Conservation (phyloP, 345 rosid genomes). For the Populus nigra region DNA sequence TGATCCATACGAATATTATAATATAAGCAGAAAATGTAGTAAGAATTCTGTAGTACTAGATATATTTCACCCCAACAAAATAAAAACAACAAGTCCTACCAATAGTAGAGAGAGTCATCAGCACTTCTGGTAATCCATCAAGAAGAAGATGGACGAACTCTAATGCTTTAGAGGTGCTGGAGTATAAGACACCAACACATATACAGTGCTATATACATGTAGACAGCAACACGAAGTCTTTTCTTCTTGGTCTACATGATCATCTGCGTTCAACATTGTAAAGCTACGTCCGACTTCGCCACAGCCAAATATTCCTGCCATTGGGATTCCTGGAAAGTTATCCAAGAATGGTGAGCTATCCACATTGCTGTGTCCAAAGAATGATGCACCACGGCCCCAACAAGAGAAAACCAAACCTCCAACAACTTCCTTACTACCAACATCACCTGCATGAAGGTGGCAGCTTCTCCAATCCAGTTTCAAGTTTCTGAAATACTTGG, state of each 20-base stretch:
- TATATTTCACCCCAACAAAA: too few species aligned
- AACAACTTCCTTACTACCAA: constrained; percentile 36
- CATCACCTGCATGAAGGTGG: neutral
- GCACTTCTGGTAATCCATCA: too few species aligned
- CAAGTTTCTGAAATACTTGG: constrained; percentile 37
- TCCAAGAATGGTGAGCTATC: constrained; percentile 61
- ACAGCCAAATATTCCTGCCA: constrained; percentile 56
- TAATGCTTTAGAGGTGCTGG: constrained; percentile 15
- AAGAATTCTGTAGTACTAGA: too few species aligned
- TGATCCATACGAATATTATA: too few species aligned
- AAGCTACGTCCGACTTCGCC: constrained; percentile 67
- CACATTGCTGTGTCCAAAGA: constrained; percentile 40
- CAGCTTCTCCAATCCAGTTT: constrained; percentile 32
- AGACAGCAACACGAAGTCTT: constrained; percentile 22
- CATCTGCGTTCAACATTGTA: constrained; percentile 14
- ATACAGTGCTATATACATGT: constrained; percentile 65
- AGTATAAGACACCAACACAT: constrained; percentile 48
- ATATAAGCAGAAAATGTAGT: too few species aligned
- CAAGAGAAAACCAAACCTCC: constrained; percentile 71
- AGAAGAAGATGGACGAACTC: neutral
- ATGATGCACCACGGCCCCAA: constrained; percentile 49
- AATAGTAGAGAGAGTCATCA: too few species aligned
- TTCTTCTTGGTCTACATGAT: constrained; percentile 19
- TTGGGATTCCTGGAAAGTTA: constrained; percentile 58
- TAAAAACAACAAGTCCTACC: too few species aligned